Evolutionary conservation across 805 yeast species (phyloP).

Genomic region (Candida anglica): DNA sequence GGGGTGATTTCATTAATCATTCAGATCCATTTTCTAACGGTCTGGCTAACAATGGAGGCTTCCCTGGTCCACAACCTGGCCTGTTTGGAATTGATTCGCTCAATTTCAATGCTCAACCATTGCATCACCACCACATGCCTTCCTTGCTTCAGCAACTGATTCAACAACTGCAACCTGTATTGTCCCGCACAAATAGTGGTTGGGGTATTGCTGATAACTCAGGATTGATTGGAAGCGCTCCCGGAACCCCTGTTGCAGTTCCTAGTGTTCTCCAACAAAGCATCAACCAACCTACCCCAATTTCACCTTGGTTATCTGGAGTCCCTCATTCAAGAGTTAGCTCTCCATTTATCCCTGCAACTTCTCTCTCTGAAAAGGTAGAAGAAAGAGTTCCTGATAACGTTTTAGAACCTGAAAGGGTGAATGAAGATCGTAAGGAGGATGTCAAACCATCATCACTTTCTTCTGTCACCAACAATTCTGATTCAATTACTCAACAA

Average conservation of each 20-base stretch:
- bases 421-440: not conserved
- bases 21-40: constrained; percentile 15
- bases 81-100: constrained; percentile 26
- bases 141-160: constrained; percentile 32
- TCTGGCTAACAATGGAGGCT: constrained; percentile 8
- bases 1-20: constrained; percentile 16
- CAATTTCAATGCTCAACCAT: constrained; percentile 11
- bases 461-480: too few species aligned
- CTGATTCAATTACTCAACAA: not conserved
- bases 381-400: not conserved
- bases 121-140: constrained; percentile 20
- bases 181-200: constrained; percentile 32
- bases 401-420: not conserved
- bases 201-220: constrained; percentile 37
- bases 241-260: constrained; percentile 25
- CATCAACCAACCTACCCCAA: constrained; percentile 32
- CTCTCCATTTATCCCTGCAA: constrained; percentile 35
- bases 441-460: too few species aligned
- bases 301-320: constrained; percentile 39
- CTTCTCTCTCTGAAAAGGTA: constrained; percentile 6
- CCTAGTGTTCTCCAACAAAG: constrained; percentile 18
- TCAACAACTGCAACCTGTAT: constrained; percentile 25
- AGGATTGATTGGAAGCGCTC: constrained; percentile 16
- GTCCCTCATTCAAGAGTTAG: constrained; percentile 31
- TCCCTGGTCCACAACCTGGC: constrained; percentile 14